Conservation (phyloP, 192 early-diverging fungal genomes). For the Backusella westeae region DNA sequence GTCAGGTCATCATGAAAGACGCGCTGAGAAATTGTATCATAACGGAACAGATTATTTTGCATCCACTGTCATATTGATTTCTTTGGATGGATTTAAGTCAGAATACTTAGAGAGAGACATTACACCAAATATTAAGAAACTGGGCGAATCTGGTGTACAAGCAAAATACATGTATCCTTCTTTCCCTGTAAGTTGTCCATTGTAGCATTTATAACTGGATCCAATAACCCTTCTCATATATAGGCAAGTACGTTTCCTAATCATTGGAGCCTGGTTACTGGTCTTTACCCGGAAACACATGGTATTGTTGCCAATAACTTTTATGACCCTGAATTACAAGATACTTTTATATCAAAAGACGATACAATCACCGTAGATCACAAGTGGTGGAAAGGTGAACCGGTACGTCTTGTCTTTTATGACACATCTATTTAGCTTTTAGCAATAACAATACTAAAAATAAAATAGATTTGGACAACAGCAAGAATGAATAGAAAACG, state of each 20-base stretch:
- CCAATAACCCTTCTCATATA: neutral
- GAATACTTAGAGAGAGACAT: slow-evolving; percentile 74
- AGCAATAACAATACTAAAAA: neutral
- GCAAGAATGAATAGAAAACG: slow-evolving; percentile 62
- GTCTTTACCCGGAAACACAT: slow-evolving; percentile 86
- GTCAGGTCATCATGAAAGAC: slow-evolving; percentile 2
- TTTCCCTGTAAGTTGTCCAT: slow-evolving; percentile 50
- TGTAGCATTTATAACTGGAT: too few species aligned
- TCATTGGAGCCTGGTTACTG: slow-evolving; percentile 88
- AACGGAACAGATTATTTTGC: slow-evolving; percentile 69
- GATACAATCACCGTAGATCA: slow-evolving; percentile 50
- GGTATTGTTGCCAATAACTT: slow-evolving; percentile 90
- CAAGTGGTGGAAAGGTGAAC: slow-evolving; percentile 87
- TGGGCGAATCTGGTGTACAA: slow-evolving; percentile 47
- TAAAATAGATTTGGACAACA: slow-evolving; percentile 77
- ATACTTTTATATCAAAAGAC: slow-evolving; percentile 76
- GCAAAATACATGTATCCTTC: slow-evolving; percentile 65
- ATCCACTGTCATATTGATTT: slow-evolving; percentile 71
- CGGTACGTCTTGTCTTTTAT: slow-evolving; percentile 44
- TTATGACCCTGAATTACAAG: slow-evolving; percentile 68
- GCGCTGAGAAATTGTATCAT: slow-evolving; percentile 26
- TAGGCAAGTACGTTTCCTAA: slow-evolving; percentile 85
- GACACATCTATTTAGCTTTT: neutral
- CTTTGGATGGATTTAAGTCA: slow-evolving; percentile 80
- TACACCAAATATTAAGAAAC: slow-evolving; percentile 58